Evolutionary conservation across 2,329 filamentous ascomycete species (phyloP), one percentile per base, ranked within the genome.

Genomic region (Myriosclerotinia curreyana): DNA sequence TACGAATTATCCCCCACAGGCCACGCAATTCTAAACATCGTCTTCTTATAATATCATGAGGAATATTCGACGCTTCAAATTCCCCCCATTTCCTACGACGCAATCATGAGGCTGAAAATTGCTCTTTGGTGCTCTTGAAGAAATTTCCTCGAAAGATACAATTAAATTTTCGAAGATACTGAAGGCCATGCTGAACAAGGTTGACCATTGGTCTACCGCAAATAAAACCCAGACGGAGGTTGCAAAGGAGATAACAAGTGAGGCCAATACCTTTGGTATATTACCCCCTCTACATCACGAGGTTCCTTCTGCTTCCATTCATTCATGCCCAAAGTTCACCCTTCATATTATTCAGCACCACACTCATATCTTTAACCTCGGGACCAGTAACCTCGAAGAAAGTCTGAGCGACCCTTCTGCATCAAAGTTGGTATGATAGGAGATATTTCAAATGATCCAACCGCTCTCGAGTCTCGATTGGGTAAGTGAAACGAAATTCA

Each of bases 1-100:
- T 77, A 77, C 9, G 84, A 89, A 66, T 81, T 83, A 56, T 89
- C 86, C 0, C 75, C 80, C 2, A 78, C 84, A 72, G 80, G 79
- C 17, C 85, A 85, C 64, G 76, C 80, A 3, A 81, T 83, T 76
- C 77, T 66, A 86, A 86, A 71, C 77, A 78, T 22, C 71, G 69
- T 48, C 73, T 85, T 5, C 77, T 79, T 59, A 75, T 76, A 7
- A 76, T 81, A 1, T 85, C 85, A 67, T 80, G 79, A 7, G 76
- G 78, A 42, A 81, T 85, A n/a, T 80, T 80, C 6, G 77, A 78
- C 20, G 78, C 82, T 67, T 77, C 81, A 5, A 81, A 85, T 69
- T 76, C 80, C 74, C 1, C 73, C 78, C 9, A 81, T 81, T 20
- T 74, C 75, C 2, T 83, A 85, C 68, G 71, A 73, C 12, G 80